These are phyloP conservation scores for Coemansia sp. DNA, from an alignment of 192 early-diverging fungal species.

Conservation along the genomic window DNA sequence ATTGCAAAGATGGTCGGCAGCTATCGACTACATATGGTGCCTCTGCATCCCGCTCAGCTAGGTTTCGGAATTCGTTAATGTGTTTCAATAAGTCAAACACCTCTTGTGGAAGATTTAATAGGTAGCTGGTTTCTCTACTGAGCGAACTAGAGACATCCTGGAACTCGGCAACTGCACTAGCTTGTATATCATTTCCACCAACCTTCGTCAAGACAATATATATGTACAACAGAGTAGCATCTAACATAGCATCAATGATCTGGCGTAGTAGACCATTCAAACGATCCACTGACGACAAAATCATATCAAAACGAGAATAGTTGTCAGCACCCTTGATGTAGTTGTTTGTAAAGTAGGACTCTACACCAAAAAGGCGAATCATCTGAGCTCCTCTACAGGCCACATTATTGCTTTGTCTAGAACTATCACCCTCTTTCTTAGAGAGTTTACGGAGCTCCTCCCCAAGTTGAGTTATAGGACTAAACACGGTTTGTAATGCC, in stretches of 20 bases:
- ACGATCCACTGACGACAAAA: not conserved
- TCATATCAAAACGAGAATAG: not conserved
- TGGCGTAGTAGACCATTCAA: not conserved
- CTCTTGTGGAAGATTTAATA: not conserved
- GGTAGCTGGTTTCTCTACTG: too few species aligned
- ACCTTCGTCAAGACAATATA: not conserved
- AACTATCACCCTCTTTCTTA: not conserved
- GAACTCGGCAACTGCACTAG: not conserved
- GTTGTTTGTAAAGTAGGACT: not conserved
- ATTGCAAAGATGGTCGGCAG: conserved; percentile 5
- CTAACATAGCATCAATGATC: not conserved
- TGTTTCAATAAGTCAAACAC: not conserved
- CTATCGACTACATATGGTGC: conserved; percentile 11
- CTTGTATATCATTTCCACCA: not conserved
- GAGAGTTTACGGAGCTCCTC: too few species aligned
- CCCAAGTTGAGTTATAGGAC: too few species aligned
- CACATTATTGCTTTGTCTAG: not conserved
- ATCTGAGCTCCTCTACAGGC: not conserved
- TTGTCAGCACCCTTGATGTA: not conserved
- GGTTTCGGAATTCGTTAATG: conserved; percentile 1
- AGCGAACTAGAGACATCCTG: not conserved
- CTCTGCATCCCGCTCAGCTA: conserved; percentile 8
- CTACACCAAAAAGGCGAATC: not conserved
- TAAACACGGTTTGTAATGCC: too few species aligned
- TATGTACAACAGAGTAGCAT: not conserved